These are phyloP conservation scores for Peltaster fructicola DNA, from an alignment of 2,329 filamentous ascomycete genomes.

Conservation along the genomic window DNA sequence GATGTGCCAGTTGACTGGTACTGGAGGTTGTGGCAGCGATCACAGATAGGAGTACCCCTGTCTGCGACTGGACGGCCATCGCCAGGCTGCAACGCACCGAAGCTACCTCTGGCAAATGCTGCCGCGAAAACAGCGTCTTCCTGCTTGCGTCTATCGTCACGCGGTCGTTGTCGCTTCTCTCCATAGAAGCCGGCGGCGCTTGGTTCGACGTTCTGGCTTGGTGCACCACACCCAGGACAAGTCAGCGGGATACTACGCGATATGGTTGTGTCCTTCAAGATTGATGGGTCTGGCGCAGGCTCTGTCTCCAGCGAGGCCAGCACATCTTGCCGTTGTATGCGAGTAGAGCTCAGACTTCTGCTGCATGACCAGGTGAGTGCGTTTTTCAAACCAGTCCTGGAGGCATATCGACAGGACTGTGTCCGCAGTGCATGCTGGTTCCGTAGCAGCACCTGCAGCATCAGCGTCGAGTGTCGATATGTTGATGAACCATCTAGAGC, in stretches of 20 bases:
- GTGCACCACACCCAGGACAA: slow-evolving; percentile 47
- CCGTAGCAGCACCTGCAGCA: too few species aligned
- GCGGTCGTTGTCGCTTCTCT: slow-evolving; percentile 23
- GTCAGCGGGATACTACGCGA: slow-evolving; percentile 9
- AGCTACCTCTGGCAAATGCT: too few species aligned
- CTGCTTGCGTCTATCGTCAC: slow-evolving; percentile 15
- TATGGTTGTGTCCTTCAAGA: background rate
- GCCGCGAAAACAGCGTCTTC: slow-evolving; percentile 22
- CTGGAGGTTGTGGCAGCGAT: slow-evolving; percentile 67
- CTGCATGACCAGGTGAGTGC: too few species aligned
- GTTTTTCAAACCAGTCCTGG: too few species aligned
- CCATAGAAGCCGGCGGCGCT: slow-evolving; percentile 41
- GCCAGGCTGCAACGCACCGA: slow-evolving; percentile 17
- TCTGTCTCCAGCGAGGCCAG: background rate
- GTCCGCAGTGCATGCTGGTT: too few species aligned
- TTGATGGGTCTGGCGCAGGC: background rate
- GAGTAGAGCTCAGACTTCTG: too few species aligned
- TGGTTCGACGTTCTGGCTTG: slow-evolving; percentile 37
- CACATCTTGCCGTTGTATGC: too few species aligned
- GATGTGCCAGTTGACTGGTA: slow-evolving; percentile 56
- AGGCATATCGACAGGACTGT: too few species aligned
- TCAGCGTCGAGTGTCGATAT: too few species aligned
- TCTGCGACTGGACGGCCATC: slow-evolving; percentile 14
- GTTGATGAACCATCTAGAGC: too few species aligned
- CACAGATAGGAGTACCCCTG: slow-evolving; percentile 45